Evolutionary conservation across 2,329 filamentous ascomycete genomes (phyloP), one percentile per base, ranked within the genome.

Genomic region (Alternaria incomplexa): DNA sequence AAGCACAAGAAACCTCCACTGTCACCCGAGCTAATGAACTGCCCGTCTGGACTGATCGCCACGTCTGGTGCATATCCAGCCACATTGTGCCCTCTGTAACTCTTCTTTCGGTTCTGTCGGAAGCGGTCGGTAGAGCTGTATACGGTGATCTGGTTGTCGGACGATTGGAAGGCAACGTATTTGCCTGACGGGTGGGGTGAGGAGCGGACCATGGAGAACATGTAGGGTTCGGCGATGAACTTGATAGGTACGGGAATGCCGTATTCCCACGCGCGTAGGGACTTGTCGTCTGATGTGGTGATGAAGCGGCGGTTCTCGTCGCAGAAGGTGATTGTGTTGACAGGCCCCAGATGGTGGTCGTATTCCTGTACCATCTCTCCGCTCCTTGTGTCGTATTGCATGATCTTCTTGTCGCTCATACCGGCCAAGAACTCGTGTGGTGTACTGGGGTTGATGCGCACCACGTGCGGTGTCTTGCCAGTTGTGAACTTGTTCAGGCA

Each of bases 391-490:
- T 99, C 96, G 81, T 96, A 99, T 77, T 99, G 96, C 45, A 99
- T 87, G 71, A 99, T 99, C 85, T 97, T 97, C 85, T 99, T 99
- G 81, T 99, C 95, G 40, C 93, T 96, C 93, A 98, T 96, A 74
- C 96, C 96, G 1, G 93, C 94, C 59, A 99, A 82, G 81, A 99
- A 99, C 80, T 98, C 95, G 78, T 96, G 91, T 9, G 90, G 88
- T 69, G 91, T 89, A 52, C 89, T 88, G 0, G 95, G 94, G 81
- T 98, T 97, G 86, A 98, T 98, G 70, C 92, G 90, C 71, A 99
- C 86, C 56, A 97, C 94, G 77, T 99, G 96, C 6, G 96, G 95
- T 13, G 93, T 98, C 83, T 96, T 97, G 76, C 95, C 95, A 1
- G 93, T 97, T 17, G 91, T 93, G 84, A 97, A 99, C 61, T 93